Conservation (phyloP, 495 filamentous ascomycete species). For the Cryomyces minteri region DNA sequence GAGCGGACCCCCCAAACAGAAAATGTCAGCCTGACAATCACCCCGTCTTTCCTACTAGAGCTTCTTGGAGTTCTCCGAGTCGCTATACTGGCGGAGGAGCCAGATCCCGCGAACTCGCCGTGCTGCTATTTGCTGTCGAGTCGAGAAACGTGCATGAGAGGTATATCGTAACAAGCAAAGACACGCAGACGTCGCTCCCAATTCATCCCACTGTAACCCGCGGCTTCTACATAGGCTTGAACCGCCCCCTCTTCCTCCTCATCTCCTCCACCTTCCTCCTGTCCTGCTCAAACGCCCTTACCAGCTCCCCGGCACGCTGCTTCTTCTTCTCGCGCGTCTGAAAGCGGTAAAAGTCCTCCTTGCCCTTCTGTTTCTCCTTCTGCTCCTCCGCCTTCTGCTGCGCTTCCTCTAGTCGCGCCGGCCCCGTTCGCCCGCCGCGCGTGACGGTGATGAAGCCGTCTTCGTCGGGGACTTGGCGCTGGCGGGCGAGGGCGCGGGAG, state of each 20-base stretch:
- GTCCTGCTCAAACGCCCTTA: slow-evolving; percentile 48
- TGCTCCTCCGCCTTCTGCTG: slow-evolving; percentile 53
- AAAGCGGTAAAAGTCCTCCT: slow-evolving; percentile 80
- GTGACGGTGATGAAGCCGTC: slow-evolving; percentile 93
- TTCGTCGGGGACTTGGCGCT: slow-evolving; percentile 65
- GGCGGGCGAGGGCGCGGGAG: slow-evolving; percentile 37
- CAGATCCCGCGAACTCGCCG: no score
- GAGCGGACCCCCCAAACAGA: no score
- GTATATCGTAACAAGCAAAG: no score
- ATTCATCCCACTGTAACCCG: no score
- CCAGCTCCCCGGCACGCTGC: slow-evolving; percentile 50
- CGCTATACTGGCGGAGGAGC: no score
- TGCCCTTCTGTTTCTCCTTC: slow-evolving; percentile 50
- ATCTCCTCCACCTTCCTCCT: slow-evolving; percentile 39
- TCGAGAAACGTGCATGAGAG: no score
- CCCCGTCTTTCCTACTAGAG: no score
- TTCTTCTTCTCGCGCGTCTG: slow-evolving; percentile 83
- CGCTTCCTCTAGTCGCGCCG: slow-evolving; percentile 56
- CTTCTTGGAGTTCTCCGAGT: no score
- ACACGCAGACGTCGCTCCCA: no score
- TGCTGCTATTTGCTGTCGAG: no score
- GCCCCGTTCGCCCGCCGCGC: slow-evolving; percentile 52
- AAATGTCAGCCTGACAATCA: no score
- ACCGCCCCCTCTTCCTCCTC: slow-evolving; percentile 32
- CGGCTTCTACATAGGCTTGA: background rate